A percentile compares a stretch with the other conserved stretches of the same genome.
These are phyloP conservation scores for Solanum bulbocastanum DNA, from an alignment of 257 asterid genomes.

Conservation along the genomic window DNA sequence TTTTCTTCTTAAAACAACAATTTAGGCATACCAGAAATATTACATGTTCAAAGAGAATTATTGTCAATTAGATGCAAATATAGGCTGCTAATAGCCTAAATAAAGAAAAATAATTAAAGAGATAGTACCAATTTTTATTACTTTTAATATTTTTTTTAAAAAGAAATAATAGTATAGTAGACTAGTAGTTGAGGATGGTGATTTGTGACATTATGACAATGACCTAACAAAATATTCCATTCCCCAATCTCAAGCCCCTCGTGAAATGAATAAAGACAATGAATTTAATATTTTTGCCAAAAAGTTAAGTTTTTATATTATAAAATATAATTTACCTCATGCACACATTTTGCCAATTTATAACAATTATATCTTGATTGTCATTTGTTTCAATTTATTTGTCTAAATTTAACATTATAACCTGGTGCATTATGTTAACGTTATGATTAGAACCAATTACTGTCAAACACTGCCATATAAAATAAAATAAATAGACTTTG, in stretches of 20 bases:
- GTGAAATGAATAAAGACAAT: neutral
- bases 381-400: too few relatives aligned
- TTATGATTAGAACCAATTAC: too few relatives aligned
- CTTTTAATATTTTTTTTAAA: neutral
- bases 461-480: fast-evolving
- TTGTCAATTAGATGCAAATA: neutral
- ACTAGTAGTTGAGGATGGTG: neutral
- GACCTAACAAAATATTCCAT: neutral
- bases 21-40: neutral
- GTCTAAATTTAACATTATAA: too few relatives aligned
- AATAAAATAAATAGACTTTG: neutral
- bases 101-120: neutral
- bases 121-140: neutral
- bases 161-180: neutral
- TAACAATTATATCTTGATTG: neutral
- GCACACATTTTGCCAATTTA: neutral
- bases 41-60: neutral
- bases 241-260: neutral
- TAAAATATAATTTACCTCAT: neutral
- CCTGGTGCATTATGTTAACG: too few relatives aligned
- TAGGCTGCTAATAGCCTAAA: neutral
- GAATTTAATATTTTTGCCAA: neutral
- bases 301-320: neutral
- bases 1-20: neutral
- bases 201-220: neutral